Conservation (phyloP, 495 filamentous ascomycete genomes). For the Tirmania nivea region DNA sequence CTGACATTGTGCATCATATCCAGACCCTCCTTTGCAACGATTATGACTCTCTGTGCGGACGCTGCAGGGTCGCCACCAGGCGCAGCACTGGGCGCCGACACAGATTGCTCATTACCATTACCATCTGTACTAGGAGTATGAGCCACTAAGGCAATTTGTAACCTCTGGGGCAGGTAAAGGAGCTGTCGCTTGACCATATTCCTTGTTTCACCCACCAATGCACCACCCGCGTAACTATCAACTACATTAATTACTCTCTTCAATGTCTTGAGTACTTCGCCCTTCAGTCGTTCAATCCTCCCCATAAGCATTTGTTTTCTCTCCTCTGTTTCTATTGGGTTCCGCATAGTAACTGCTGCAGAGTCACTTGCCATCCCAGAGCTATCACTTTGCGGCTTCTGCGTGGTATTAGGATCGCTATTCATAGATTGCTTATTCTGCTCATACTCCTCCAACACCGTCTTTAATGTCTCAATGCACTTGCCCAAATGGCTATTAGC, state of each 20-base stretch:
- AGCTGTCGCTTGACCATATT: constrained; percentile 54
- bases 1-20: constrained; percentile 77
- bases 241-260: constrained; percentile 57
- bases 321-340: constrained; percentile 11
- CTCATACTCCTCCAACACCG: constrained; percentile 57
- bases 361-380: neutral
- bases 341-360: constrained; percentile 13
- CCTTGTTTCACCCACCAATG: constrained; percentile 63
- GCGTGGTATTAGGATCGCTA: constrained; percentile 9
- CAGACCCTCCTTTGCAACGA: constrained; percentile 67
- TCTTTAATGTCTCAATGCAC: constrained; percentile 43
- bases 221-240: constrained; percentile 61
- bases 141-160: constrained; percentile 29
- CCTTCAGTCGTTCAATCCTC: constrained; percentile 44
- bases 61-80: constrained; percentile 18
- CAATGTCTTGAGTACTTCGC: constrained; percentile 53
- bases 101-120: constrained; percentile 9
- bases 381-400: constrained; percentile 8
- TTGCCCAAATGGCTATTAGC: constrained; percentile 54
- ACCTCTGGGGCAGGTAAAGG: constrained; percentile 54
- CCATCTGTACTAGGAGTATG: constrained; percentile 1
- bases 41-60: constrained; percentile 45
- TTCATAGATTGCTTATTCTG: constrained; percentile 15
- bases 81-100: constrained; percentile 3
- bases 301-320: constrained; percentile 27